Evolutionary conservation across 1,284 basidiomycete species (phyloP).

Genomic region (Rhodofomes roseus): DNA sequence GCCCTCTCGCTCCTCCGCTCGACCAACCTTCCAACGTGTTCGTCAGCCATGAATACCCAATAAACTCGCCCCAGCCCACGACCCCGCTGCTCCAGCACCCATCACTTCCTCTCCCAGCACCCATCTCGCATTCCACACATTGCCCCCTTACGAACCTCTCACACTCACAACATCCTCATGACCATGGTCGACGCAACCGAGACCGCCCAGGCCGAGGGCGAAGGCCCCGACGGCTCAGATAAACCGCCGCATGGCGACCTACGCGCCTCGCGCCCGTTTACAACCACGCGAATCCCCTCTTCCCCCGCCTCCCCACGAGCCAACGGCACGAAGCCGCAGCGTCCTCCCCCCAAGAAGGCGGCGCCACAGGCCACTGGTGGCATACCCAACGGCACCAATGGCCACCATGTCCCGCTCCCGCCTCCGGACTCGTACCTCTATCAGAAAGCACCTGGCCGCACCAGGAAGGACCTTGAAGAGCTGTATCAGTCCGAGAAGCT

Average conservation of each 20-base stretch:
- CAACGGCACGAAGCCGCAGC: conserved; percentile 21
- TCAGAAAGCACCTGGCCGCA: conserved; percentile 55
- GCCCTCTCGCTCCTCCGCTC: conserved; percentile 18
- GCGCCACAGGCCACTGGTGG: conserved; percentile 11
- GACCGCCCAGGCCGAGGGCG: conserved; percentile 51
- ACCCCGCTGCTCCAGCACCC: conserved; percentile 14
- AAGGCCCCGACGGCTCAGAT: conserved; percentile 55
- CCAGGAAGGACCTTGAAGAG: conserved; percentile 40
- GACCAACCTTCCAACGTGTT: conserved; percentile 19
- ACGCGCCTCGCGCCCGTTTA: conserved; percentile 19
- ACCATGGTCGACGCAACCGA: conserved; percentile 27
- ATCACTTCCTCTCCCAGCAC: conserved; percentile 14
- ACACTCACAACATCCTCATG: conserved; percentile 13
- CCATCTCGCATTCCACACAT: conserved; percentile 6
- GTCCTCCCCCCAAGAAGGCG: conserved; percentile 12
- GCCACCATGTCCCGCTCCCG: conserved; percentile 43
- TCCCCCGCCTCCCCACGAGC: conserved; percentile 15
- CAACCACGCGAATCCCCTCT: conserved; percentile 13
- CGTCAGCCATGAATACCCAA: conserved; percentile 34
- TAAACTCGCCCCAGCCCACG: conserved; percentile 24
- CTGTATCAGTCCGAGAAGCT: conserved; percentile 17
- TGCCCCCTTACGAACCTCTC: conserved; percentile 10
- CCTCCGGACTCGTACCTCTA: conserved; percentile 48
- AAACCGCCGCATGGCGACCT: conserved; percentile 44
- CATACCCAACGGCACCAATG: conserved; percentile 10